A percentile compares a stretch with the other conserved stretches of the same genome.
Evolutionary conservation across 495 filamentous ascomycete genomes (phyloP).

Genomic region (Lasiosphaeriaceae sp.): DNA sequence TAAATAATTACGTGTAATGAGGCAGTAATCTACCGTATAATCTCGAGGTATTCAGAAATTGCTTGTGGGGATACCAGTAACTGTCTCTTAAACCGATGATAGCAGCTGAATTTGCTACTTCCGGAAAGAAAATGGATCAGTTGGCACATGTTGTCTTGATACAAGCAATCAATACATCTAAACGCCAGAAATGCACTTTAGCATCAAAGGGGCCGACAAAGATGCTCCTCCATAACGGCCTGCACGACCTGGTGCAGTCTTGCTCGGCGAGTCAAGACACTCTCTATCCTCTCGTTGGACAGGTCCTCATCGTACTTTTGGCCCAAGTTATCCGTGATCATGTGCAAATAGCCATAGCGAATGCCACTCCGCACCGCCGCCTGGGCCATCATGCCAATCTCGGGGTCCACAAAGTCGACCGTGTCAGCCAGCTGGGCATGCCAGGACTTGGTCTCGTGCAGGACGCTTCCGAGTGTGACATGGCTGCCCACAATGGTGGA

Average conservation of each 20-base stretch:
- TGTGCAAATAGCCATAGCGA: slow-evolving; percentile 7
- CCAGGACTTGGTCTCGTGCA: slow-evolving; percentile 12
- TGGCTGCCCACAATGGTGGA: neutral
- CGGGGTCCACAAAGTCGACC: slow-evolving; percentile 11
- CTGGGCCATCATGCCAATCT: slow-evolving; percentile 10
- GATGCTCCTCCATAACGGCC: slow-evolving; percentile 2
- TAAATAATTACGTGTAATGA: too few relatives aligned
- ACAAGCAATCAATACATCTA: too few relatives aligned
- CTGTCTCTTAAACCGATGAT: too few relatives aligned
- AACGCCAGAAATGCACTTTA: too few relatives aligned
- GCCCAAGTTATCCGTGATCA: slow-evolving; percentile 11
- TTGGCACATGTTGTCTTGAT: too few relatives aligned
- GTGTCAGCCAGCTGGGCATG: neutral
- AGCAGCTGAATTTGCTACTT: too few relatives aligned
- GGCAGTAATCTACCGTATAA: too few relatives aligned
- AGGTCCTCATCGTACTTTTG: slow-evolving; percentile 11
- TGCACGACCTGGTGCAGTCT: slow-evolving; percentile 3
- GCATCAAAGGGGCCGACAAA: neutral
- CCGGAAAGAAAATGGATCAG: too few relatives aligned
- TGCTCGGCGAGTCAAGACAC: slow-evolving; percentile 1
- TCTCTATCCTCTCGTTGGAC: slow-evolving; percentile 3
- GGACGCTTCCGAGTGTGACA: slow-evolving; percentile 4
- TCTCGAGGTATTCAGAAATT: too few relatives aligned
- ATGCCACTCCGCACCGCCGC: slow-evolving; percentile 8
- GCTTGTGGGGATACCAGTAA: too few relatives aligned